phyloP scores from a whole-genome alignment of 73 alveolate species.

The Paramecium biaurelia region DNA sequence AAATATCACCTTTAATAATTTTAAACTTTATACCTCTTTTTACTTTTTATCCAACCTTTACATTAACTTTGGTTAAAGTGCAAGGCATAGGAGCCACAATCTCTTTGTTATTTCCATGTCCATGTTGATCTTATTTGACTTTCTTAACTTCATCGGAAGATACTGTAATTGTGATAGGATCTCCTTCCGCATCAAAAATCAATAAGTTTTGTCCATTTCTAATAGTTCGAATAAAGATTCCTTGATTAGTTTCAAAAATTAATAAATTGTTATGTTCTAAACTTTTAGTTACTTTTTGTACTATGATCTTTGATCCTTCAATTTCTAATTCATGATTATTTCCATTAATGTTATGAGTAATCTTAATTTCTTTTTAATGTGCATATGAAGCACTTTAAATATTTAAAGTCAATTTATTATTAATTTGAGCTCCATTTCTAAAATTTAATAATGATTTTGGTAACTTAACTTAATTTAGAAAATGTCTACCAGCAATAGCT shows the following conservation, averaged over 20 bases:
- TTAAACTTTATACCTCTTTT: conserved; percentile 66
- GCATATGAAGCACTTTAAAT: background rate
- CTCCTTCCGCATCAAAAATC: conserved; percentile 54
- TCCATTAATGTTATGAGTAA: background rate
- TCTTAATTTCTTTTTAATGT: conserved; percentile 18
- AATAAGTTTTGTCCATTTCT: background rate
- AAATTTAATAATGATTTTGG: background rate
- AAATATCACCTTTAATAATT: background rate
- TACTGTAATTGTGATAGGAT: conserved; percentile 54
- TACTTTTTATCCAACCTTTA: conserved; percentile 74
- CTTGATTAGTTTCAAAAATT: background rate
- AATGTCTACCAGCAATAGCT: background rate
- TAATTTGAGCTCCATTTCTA: background rate
- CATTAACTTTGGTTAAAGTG: conserved; percentile 72
- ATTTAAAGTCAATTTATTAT: background rate
- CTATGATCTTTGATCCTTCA: background rate
- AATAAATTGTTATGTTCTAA: background rate
- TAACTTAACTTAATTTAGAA: background rate
- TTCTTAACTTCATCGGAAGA: conserved; percentile 58
- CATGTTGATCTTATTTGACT: background rate
- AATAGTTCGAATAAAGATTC: background rate
- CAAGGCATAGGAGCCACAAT: conserved; percentile 88
- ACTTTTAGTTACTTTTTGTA: background rate
- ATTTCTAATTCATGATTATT: background rate
- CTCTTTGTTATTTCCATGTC: conserved; percentile 42